These are phyloP conservation scores for Trichoderma virens DNA, from an alignment of 495 filamentous ascomycete species.

Conservation along the genomic window DNA sequence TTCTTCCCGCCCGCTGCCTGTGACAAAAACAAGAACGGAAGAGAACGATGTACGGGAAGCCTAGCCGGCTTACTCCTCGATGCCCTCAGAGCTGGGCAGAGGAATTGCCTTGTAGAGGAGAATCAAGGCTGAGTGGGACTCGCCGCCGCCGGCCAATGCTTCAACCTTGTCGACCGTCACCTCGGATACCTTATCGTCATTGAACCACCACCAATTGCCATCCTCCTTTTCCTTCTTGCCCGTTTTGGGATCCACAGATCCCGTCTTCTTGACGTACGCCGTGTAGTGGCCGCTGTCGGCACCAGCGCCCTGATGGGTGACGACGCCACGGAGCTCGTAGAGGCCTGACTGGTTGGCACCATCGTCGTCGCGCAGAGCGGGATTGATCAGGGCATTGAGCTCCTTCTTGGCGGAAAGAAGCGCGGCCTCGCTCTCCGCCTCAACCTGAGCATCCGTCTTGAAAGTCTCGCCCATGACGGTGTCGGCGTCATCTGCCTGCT, in stretches of 20 bases:
- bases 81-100: constrained; percentile 42
- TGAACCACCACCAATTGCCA: constrained; percentile 99
- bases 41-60: no score
- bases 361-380: constrained; percentile 61
- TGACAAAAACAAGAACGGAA: no score
- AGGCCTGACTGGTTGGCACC: constrained; percentile 86
- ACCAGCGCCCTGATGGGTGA: constrained; percentile 96
- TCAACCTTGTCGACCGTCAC: constrained; percentile 88
- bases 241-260: constrained; percentile 52
- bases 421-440: constrained; percentile 68
- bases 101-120: constrained; percentile 82
- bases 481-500: constrained; percentile 42
- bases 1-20: no score
- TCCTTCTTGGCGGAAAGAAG: constrained; percentile 77
- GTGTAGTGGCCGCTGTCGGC: constrained; percentile 98
- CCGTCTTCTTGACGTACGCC: constrained; percentile 89
- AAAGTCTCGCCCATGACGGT: constrained; percentile 57
- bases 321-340: constrained; percentile 88
- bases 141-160: constrained; percentile 84
- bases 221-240: constrained; percentile 72
- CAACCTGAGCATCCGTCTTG: constrained; percentile 90
- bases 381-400: constrained; percentile 64
- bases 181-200: constrained; percentile 94
- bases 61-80: constrained; percentile 24
- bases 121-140: constrained; percentile 91